Evolutionary conservation across 306 rosid species (phyloP), one percentile per base, ranked within the genome.

Genomic region (Cucumis melo): DNA sequence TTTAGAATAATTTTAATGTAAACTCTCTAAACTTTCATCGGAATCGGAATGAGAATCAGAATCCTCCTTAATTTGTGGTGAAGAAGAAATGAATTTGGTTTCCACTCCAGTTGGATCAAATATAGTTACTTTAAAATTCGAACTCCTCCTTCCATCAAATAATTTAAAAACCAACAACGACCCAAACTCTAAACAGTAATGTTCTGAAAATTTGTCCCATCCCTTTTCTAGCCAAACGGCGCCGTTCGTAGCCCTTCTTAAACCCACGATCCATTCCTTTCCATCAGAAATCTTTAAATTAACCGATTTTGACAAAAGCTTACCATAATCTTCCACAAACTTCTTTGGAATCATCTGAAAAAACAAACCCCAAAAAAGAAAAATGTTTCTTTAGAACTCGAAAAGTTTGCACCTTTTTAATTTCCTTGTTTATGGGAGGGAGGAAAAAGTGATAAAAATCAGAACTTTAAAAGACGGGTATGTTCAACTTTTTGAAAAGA

Each of bases 261-360:
- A 73, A 58, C 67, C 72, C 20, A 79, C 62, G 34, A 3, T 59
- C 74, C 74, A 60, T 73, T 79, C 53, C 20, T n/a, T 57, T 20
- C 62, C 82, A 21, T 59, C 62, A 34, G 77, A 73, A 46, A 72
- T 55, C 73, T 72, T 60, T 8, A 72, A 53, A 3, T 8, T 13
- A 14, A 17, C 39, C 2, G 39, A 34, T 3, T 9, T 79, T 48
- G 82, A 46, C 8, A 79, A 14, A n/a, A 14, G 12, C 11, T 48
- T 20, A 0, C 82, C 82, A 21, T 79, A 16, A n/a, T 79, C 34
- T 21, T 56, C 34, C 1, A 72, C 39, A 27, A 60, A 71, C 29
- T 4, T 60, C 36, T 32, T 59, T 1, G 78, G 73, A 29, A 79
- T 46, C 32, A 13, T 73, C 73, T 79, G 77, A 3, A 53, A 42